Evolutionary conservation across 331 rosid genomes (phyloP).

Genomic region (Malus hybrid): DNA sequence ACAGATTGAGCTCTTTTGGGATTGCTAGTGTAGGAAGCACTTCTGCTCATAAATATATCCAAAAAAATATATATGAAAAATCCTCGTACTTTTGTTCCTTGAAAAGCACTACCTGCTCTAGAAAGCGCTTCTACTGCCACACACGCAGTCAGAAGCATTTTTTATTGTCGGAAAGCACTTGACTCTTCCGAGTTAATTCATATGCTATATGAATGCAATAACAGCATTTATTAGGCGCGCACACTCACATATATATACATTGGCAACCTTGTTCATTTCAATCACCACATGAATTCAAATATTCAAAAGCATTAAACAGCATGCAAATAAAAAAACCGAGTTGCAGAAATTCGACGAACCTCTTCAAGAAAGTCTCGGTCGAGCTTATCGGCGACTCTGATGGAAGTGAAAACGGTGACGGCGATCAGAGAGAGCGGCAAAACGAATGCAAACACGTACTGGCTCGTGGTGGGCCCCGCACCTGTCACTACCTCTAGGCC

Average conservation of each 20-base stretch:
- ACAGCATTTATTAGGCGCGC: too few relatives aligned
- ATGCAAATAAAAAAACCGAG: neutral
- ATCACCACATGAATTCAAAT: neutral
- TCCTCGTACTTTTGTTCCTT: too few relatives aligned
- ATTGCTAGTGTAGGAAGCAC: too few relatives aligned
- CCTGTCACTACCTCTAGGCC: constrained; percentile 32
- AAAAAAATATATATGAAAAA: too few relatives aligned
- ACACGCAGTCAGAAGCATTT: too few relatives aligned
- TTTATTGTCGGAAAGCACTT: too few relatives aligned
- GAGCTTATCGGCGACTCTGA: constrained; percentile 50
- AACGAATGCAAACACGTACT: constrained; percentile 44
- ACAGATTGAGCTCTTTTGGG: too few relatives aligned
- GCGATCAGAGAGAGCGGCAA: constrained; percentile 62
- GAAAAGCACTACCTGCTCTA: too few relatives aligned
- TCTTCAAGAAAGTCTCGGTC: constrained; percentile 57
- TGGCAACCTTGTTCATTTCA: neutral
- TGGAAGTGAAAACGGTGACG: constrained; percentile 44
- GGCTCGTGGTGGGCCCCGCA: constrained; percentile 50
- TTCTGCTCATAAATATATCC: too few relatives aligned
- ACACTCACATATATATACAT: neutral
- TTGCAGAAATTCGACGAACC: constrained; percentile 22
- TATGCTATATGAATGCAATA: too few relatives aligned
- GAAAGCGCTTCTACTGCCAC: too few relatives aligned
- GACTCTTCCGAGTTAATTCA: too few relatives aligned
- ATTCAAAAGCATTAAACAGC: neutral